Evolutionary conservation across 495 filamentous ascomycete species (phyloP), one percentile per base, ranked within the genome.

Genomic region (Penicillium psychrofluorescens): DNA sequence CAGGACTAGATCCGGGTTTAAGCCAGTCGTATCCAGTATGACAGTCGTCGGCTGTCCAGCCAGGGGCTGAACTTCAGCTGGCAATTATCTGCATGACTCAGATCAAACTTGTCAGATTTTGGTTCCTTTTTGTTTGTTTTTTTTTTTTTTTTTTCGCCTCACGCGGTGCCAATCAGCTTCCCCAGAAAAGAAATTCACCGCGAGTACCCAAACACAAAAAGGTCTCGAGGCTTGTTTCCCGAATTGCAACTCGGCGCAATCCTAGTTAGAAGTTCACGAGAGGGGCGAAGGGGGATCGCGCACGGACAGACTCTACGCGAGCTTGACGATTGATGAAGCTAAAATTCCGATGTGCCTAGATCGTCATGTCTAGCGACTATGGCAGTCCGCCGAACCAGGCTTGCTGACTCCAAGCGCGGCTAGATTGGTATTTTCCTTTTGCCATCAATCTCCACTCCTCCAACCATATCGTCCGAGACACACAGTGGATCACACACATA

Each of bases 221-320:
- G 46, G 48, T 50, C 47, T 54, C 41, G 47, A 51, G 52, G 42
- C 33, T 13, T 35, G 40, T 56, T 56, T 49, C 43, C 53, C 46
- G 39, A 49, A 44, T 41, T 40, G 40, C 22, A 29, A 29, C 32
- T 41, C 39, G 33, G 36, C 41, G 44, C 45, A 36, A 36, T 38
- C 33, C 27, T 33, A 14, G 27, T 38, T 41, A 13, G 16, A 14
- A 28, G 51, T 52, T 49, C 44, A 50, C 38, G 45, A 43, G 41
- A 38, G 48, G 16, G 8, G 15, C 7, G n/a, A 2, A 7, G 3
- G 32, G 32, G 7, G 9, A 8, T 36, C 37, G 45, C 45, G 56
- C 56, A 57, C 54, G 48, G 56, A 54, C 53, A 16, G 34, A 8
- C 2, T 38, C 35, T 36, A 48, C 36, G 43, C 28, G 50, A 57